phyloP scores from a whole-genome alignment of 2,329 filamentous ascomycete species.

The Colletotrichum tropicale region DNA sequence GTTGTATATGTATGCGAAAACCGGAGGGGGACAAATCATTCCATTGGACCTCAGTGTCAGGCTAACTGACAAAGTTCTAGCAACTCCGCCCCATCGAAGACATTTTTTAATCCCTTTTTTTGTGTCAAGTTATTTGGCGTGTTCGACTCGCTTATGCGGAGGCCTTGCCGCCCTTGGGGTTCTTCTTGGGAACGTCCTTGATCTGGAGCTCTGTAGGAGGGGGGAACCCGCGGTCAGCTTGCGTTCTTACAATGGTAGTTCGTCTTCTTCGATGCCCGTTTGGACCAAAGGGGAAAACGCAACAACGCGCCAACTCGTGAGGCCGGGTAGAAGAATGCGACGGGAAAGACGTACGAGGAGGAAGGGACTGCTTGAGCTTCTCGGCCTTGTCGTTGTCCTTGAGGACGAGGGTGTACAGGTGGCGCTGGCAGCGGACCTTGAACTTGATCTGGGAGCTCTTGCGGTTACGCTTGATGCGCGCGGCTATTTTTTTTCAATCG shows the following conservation, averaged over 20 bases:
- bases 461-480: slow-evolving; percentile 95
- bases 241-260: neutral
- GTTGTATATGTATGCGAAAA: neutral
- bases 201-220: slow-evolving; percentile 50
- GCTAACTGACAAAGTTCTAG: slow-evolving; percentile 17
- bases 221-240: neutral
- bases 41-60: slow-evolving; percentile 6
- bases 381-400: slow-evolving; percentile 99
- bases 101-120: neutral
- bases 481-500: slow-evolving; percentile 57
- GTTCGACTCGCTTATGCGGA: slow-evolving; percentile 31
- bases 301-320: fast-evolving
- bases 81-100: slow-evolving; percentile 9
- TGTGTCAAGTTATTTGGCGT: neutral
- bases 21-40: neutral
- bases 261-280: neutral
- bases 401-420: slow-evolving; percentile 97
- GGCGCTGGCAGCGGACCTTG: slow-evolving; percentile 98
- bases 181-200: slow-evolving; percentile 63
- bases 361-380: slow-evolving; percentile 99
- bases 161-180: slow-evolving; percentile 42
- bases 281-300: neutral
- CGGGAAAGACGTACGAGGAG: slow-evolving; percentile 77
- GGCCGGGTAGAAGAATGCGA: neutral
- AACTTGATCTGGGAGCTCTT: slow-evolving; percentile 96